Base-by-base conservation (phyloP, 805 yeast genomes). In the Zygotorulaspora florentina region DNA sequence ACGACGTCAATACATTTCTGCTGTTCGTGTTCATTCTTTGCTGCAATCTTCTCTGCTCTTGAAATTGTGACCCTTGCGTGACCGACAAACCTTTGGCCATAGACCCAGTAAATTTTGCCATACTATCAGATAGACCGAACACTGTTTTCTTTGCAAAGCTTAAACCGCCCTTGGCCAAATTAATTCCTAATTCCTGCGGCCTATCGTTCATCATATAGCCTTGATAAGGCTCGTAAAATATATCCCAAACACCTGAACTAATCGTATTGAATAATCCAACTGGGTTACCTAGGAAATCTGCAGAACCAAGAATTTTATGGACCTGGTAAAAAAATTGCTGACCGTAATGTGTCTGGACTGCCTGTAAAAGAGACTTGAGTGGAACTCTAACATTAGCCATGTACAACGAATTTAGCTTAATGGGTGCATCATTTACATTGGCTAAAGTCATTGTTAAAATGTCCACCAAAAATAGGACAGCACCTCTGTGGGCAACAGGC, bases 381-480 rank as follows among this genome's bases (percentile, higher is more conserved):
- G 97, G 95, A 1, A 90, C 95, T 48, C 96, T 76, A 10, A 90
- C 81, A 61, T 93, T 93, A 56, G 89, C 97, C 61, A 91, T 76
- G 48, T 88, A 75, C 54, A 95, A 72, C 0, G 98, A 89, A 58
- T 91, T 88, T 62, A 93, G 70, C 58, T 85, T 79, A 36, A 93
- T 86, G 1, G 98, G 98, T 0, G 99, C 99, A 65, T 93, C 97
- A 61, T 91, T 91, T 49, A 95, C 87, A 63, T 91, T 93, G 20
- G 98, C 99, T 51, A 93, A 79, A 0, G 99, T 96, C 97, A 91
- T 90, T 0, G 97, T 89, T 48, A 93, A 70, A 31, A 91, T 81
- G 62, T 93, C 88, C 54, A 87, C 73, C 51, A 88, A 80, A 63
- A 86, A 85, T 76, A 83, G 77, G 40, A 90, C 62, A 0, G 93